Percentiles rank a stretch among this genome's conserved stretches.
phyloP scores from a whole-genome alignment of 2,329 filamentous ascomycete species.

The Alternaria triticimaculans region DNA sequence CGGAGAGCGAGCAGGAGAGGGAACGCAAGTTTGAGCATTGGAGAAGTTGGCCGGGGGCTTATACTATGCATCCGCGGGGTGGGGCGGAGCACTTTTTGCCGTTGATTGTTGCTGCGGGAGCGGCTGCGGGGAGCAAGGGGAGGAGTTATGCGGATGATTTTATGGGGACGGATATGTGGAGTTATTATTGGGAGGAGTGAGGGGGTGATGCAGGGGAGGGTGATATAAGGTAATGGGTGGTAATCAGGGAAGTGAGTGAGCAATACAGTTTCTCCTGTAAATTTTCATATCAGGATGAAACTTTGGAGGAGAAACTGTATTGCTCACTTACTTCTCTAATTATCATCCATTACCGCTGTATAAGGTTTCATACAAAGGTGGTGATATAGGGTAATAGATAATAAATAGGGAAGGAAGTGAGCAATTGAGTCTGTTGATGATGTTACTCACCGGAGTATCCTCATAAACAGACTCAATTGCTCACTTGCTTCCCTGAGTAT shows the following conservation, averaged over 20 bases:
- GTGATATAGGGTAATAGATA: background rate
- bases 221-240: background rate
- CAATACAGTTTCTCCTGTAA: background rate
- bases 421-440: background rate
- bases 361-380: background rate
- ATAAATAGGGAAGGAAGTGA: background rate
- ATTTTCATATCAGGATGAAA: background rate
- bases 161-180: conserved; percentile 58
- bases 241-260: background rate
- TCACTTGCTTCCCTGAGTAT: background rate
- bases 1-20: conserved; percentile 45
- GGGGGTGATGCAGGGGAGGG: background rate
- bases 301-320: background rate
- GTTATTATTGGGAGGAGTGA: conserved; percentile 60
- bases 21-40: conserved; percentile 54
- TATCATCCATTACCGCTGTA: background rate
- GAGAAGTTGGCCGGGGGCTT: conserved; percentile 57
- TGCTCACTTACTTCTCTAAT: background rate
- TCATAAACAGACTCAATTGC: background rate
- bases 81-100: conserved; percentile 67
- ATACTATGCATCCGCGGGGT: conserved; percentile 61
- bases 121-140: conserved; percentile 53
- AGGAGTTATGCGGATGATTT: conserved; percentile 59
- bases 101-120: conserved; percentile 63
- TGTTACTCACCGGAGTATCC: background rate